Base-by-base conservation (phyloP, 345 rosid species). In the Cardamine occulta region DNA sequence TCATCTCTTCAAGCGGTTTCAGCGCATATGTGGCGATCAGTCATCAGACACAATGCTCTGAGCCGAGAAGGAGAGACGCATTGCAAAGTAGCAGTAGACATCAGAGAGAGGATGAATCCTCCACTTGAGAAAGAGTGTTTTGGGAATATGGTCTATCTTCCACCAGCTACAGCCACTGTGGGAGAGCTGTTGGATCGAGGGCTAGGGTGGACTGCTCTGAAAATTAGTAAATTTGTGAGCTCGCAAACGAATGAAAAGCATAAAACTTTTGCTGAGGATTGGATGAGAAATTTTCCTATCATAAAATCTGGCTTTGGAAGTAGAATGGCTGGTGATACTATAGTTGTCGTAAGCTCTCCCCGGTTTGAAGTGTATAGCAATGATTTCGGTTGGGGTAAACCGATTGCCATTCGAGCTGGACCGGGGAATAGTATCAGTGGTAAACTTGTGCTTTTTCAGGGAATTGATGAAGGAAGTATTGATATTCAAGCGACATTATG, bases 1-100 rank as follows among this genome's bases (percentile, higher is more conserved):
- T 85, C 86, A 13, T 82, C 85, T 13, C 79, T 85, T 54, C 91
- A 87, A 74, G 81, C 82, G 31, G 59, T 87, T 1, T 42, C 70
- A 0, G 68, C 83, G 10, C 85, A 84, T 70, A 4, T 87, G 18
- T 85, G 87, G 91, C 23, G 69, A 13, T 63, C 78, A 2, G 42
- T 64, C 7, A 32, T 62, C 29, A 80, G 68, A 0, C 54, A 40
- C 29, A 63, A 70, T 48, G 34, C 12, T 5, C 1, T 66, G 0
- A 73, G 64, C 10, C 59, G 72, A 8, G 51, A 77, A 2, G 57
- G 26, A 72, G 74, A 81, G 28, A 56, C 54, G 1, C 1, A 0
- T 8, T 77, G 18, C 45, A 0, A 1, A 0, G 0, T 84, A 2
- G 3, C 32, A 0, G 56, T 79, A 1, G 80, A 80, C 14, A 2